Conservation (phyloP, 805 yeast species). For the Yamadazyma philogaea region DNA sequence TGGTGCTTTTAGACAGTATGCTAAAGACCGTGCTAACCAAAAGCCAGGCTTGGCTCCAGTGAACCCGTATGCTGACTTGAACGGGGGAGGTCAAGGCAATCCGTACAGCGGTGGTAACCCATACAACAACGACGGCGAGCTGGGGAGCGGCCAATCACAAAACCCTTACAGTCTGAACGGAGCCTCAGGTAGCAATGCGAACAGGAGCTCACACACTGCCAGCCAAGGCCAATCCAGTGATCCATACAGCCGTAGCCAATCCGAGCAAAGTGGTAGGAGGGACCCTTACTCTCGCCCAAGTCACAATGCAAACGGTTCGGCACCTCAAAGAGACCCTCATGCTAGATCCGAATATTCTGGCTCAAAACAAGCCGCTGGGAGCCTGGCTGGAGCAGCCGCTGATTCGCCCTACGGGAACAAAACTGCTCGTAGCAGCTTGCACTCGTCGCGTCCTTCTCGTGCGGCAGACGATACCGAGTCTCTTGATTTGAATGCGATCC, state of each 20-base stretch:
- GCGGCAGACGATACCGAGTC: conserved; percentile 27
- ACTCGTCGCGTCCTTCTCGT: neutral
- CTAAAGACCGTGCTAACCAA: conserved; percentile 37
- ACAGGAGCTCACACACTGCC: neutral
- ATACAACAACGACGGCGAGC: conserved; percentile 1
- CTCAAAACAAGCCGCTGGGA: neutral
- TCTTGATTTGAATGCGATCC: conserved; percentile 38
- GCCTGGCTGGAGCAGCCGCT: neutral
- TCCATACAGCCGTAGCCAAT: neutral
- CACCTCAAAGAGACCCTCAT: conserved; percentile 6
- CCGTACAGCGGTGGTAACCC: conserved; percentile 13
- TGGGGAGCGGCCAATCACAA: neutral
- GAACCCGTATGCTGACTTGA: conserved; percentile 40
- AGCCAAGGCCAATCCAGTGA: neutral
- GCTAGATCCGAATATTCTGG: neutral
- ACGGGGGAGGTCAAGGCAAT: conserved; percentile 7
- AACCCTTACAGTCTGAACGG: neutral
- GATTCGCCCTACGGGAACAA: conserved; percentile 15
- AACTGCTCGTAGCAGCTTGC: conserved; percentile 1
- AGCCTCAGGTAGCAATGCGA: neutral
- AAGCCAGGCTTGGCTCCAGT: conserved; percentile 40
- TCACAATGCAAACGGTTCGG: neutral
- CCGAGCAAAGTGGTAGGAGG: neutral
- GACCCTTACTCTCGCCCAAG: conserved; percentile 6
- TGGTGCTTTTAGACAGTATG: conserved; percentile 49